Evolutionary conservation across 1,284 basidiomycete genomes (phyloP).

Genomic region (Trametes hirsuta): DNA sequence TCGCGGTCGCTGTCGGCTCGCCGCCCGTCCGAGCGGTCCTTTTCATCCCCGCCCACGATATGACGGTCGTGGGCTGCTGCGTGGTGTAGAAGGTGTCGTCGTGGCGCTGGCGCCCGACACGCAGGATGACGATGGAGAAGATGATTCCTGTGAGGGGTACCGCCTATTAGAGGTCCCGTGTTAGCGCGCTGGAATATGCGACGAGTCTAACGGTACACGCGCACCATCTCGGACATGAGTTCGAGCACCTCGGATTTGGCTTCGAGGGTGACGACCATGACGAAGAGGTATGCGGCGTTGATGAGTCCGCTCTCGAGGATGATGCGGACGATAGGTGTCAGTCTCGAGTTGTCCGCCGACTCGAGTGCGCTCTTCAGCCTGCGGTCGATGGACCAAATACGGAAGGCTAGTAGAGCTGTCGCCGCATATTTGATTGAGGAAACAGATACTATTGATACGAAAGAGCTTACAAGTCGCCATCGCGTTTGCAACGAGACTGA

Average conservation of each 20-base stretch:
- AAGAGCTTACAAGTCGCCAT: constrained; percentile 19
- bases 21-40: not conserved
- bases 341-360: not conserved
- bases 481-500: constrained; percentile 25
- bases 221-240: constrained; percentile 24
- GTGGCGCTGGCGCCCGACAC: constrained; percentile 11
- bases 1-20: not conserved
- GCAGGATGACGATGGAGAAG: constrained; percentile 17
- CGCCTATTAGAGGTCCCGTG: not conserved
- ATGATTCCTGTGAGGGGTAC: constrained; percentile 8
- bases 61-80: not conserved
- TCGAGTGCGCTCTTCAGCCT: not conserved
- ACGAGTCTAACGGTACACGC: not conserved
- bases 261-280: constrained; percentile 16
- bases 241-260: constrained; percentile 14
- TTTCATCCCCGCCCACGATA: not conserved
- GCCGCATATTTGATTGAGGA: not conserved
- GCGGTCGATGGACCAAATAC: constrained; percentile 17
- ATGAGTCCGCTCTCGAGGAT: constrained; percentile 24
- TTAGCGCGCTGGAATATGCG: not conserved
- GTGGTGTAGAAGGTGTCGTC: constrained; percentile 3
- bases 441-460: no score
- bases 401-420: constrained; percentile 17
- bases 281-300: constrained; percentile 24
- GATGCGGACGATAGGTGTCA: constrained; percentile 20